phyloP scores from a whole-genome alignment of 495 filamentous ascomycete genomes.

The Lasiosphaeria miniovina region DNA sequence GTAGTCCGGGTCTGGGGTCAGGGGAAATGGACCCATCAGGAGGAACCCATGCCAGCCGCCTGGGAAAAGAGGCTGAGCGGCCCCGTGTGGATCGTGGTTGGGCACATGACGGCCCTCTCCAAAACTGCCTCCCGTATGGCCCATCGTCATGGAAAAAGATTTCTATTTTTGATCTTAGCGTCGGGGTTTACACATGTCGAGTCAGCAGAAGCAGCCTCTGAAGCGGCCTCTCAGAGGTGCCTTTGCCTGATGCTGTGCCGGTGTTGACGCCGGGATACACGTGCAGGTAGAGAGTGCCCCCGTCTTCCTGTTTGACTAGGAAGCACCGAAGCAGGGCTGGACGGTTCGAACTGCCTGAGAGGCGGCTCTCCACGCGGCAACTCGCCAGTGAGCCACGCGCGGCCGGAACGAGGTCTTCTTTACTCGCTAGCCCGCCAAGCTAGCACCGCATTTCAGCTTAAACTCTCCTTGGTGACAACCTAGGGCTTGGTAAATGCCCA shows the following conservation, averaged over 20 bases:
- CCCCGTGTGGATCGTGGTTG: not conserved
- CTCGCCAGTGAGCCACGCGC: not conserved
- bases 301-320: too few species aligned
- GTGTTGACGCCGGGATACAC: too few species aligned
- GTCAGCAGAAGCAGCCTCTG: not conserved
- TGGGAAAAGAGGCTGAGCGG: conserved; percentile 4
- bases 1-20: too few species aligned
- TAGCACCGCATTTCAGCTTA: not conserved
- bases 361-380: conserved; percentile 1
- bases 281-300: too few species aligned
- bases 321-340: not conserved
- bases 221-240: not conserved
- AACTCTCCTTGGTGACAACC: conserved; percentile 4
- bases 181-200: not conserved
- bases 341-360: not conserved
- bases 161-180: conserved; percentile 7
- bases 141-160: conserved; percentile 2
- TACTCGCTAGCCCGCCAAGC: conserved; percentile 2
- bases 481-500: conserved; percentile 25
- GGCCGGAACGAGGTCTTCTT: not conserved
- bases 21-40: not conserved
- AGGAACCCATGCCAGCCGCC: too few species aligned
- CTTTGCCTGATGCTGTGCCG: not conserved
- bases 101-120: conserved; percentile 15
- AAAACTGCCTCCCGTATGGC: not conserved